Percentiles rank a stretch among this genome's conserved stretches.
phyloP scores from a whole-genome alignment of 805 yeast genomes.

The Yarrowia sp. region DNA sequence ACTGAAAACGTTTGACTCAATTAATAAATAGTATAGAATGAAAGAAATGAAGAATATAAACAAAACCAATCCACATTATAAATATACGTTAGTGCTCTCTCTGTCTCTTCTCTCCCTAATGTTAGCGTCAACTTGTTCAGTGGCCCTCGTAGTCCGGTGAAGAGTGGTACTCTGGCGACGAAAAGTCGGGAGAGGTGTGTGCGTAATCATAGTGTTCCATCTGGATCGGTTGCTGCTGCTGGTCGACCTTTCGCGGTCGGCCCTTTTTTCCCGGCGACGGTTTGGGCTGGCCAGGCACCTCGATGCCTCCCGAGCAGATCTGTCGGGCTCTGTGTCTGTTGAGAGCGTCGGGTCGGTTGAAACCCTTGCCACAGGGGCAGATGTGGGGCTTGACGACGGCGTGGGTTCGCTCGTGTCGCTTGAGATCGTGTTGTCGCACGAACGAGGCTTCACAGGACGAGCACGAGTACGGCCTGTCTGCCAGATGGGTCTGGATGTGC shows the following conservation, averaged over 20 bases:
- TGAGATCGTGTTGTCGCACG: constrained; percentile 93
- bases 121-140: background rate
- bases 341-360: constrained; percentile 88
- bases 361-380: constrained; percentile 95
- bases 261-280: constrained; percentile 52
- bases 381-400: constrained; percentile 66
- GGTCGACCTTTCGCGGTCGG: constrained; percentile 49
- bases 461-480: constrained; percentile 92
- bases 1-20: constrained; percentile 1
- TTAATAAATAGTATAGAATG: constrained; percentile 32
- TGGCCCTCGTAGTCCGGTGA: constrained; percentile 20
- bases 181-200: constrained; percentile 34
- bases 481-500: constrained; percentile 94
- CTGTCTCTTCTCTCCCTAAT: background rate
- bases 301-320: constrained; percentile 77
- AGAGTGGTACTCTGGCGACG: constrained; percentile 33
- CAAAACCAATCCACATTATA: constrained; percentile 24
- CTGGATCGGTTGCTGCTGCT: constrained; percentile 8
- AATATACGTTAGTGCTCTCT: constrained; percentile 17
- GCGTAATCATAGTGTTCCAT: constrained; percentile 29
- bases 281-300: constrained; percentile 42
- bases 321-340: constrained; percentile 78
- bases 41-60: constrained; percentile 20
- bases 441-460: constrained; percentile 77
- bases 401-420: constrained; percentile 89